Conservation (phyloP, 1,284 basidiomycete species). For the Ceratobasidium sp. region DNA sequence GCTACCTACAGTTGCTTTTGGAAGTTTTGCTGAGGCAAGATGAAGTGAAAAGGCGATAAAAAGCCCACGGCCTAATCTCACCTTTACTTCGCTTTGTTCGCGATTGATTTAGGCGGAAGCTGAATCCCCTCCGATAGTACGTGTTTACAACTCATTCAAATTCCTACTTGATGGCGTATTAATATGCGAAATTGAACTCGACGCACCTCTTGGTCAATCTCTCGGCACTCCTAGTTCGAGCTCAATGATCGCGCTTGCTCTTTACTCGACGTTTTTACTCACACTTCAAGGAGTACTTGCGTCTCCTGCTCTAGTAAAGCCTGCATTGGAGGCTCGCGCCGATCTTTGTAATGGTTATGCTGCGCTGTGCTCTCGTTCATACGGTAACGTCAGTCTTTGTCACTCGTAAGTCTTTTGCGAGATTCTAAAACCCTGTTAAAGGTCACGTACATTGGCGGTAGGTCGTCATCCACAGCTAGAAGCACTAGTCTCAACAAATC, state of each 20-base stretch:
- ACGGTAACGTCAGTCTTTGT: constrained; percentile 30
- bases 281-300: background rate
- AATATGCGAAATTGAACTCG: background rate
- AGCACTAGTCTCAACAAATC: background rate
- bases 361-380: constrained; percentile 35
- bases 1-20: too few relatives aligned
- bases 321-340: constrained; percentile 10
- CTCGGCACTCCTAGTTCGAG: background rate
- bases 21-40: too few relatives aligned
- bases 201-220: background rate
- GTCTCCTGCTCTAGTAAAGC: background rate
- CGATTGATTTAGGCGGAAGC: too few relatives aligned
- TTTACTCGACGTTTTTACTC: background rate
- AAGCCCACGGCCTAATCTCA: too few relatives aligned
- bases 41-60: too few relatives aligned
- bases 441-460: constrained; percentile 39
- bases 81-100: too few relatives aligned
- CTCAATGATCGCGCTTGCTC: constrained; percentile 16
- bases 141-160: background rate
- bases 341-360: constrained; percentile 42
- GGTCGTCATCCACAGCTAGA: background rate
- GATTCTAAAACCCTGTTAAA: background rate
- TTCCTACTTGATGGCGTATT: background rate
- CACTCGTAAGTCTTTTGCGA: background rate
- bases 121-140: too few relatives aligned